Base-by-base conservation (phyloP, 2,329 filamentous ascomycete species). In the Achaetomium macrosporum region DNA sequence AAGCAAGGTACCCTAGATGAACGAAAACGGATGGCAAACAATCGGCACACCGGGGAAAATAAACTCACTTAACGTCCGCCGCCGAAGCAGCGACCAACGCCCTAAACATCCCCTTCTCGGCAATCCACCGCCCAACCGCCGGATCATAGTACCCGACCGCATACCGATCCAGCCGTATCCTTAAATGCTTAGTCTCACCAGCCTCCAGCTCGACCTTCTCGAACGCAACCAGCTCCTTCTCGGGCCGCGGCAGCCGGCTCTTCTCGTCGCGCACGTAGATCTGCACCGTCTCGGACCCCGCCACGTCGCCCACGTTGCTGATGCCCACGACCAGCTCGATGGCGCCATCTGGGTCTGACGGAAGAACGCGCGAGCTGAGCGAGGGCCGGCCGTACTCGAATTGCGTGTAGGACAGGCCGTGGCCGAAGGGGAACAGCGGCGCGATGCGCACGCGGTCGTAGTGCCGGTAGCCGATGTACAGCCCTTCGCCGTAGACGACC, bases 401-500 rank as follows among this genome's bases (percentile, higher is more conserved):
- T 0, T 71, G 77, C 0, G 85, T 88, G 66, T 90, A 90, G 0
- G 83, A 86, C 8, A 90, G 74, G 1, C 87, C 86, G 64, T 88
- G 84, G 11, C 87, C 87, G 59, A 90, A 90, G 29, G 84, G 76
- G 68, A 88, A 90, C 0, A 86, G 73, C 0, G 83, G 82, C 5
- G 74, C 69, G 46, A 84, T 76, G 25, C 73, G 73, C 12, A 74
- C 70, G 17, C 78, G 78, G 61, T 90, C 85, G 66, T 87, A 89
- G 68, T 87, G 83, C 16, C 81, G 72, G 68, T 90, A 90, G 2
- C 87, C 87, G 50, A 90, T 79, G 68, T 83, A 87, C 12, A 90
- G 69, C 13, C 84, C 85, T 66, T 90, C 87, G 48, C 84, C 84
- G 63, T 90, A 90, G 1, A 84, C 66, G 0, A 85, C 83, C 59